Percentiles rank a stretch among this genome's conserved stretches.
phyloP scores from a whole-genome alignment of 2,329 filamentous ascomycete genomes.

The Tothia fuscella region DNA sequence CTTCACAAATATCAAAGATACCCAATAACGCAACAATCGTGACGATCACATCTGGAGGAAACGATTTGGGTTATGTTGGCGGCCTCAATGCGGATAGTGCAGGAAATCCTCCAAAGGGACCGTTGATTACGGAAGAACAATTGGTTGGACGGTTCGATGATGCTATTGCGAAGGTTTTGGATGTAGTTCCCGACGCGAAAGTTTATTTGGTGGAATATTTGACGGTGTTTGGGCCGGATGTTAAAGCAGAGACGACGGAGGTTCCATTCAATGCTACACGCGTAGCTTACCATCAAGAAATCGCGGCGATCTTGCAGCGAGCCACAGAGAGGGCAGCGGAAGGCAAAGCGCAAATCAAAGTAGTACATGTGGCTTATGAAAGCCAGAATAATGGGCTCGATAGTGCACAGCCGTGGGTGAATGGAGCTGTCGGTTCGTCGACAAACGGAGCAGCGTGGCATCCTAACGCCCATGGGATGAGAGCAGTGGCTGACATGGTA shows the following conservation, averaged over 20 bases:
- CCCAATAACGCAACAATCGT: slow-evolving; percentile 26
- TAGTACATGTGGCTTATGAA: background rate
- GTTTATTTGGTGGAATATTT: slow-evolving; percentile 10
- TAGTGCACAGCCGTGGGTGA: slow-evolving; percentile 5
- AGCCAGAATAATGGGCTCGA: slow-evolving; percentile 5
- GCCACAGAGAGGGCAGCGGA: background rate
- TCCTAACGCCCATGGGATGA: slow-evolving; percentile 5
- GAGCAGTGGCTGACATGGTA: slow-evolving; percentile 1
- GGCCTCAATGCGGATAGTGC: slow-evolving; percentile 21
- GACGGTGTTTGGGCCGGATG: slow-evolving; percentile 4
- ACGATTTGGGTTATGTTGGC: slow-evolving; percentile 28
- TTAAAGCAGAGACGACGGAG: background rate
- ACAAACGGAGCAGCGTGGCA: background rate
- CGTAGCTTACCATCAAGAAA: slow-evolving; percentile 1
- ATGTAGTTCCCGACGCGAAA: slow-evolving; percentile 1
- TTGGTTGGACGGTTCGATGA: slow-evolving; percentile 1
- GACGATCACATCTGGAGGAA: slow-evolving; percentile 27
- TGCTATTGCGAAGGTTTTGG: slow-evolving; percentile 1
- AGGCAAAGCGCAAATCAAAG: slow-evolving; percentile 4
- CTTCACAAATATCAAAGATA: slow-evolving; percentile 22
- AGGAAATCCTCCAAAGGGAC: background rate
- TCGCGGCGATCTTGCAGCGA: slow-evolving; percentile 6
- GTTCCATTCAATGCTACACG: slow-evolving; percentile 7
- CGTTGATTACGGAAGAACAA: background rate
- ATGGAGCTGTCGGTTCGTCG: slow-evolving; percentile 4